Base-by-base conservation (phyloP, 257 asterid genomes). In the Ajuga chamaepitys region DNA sequence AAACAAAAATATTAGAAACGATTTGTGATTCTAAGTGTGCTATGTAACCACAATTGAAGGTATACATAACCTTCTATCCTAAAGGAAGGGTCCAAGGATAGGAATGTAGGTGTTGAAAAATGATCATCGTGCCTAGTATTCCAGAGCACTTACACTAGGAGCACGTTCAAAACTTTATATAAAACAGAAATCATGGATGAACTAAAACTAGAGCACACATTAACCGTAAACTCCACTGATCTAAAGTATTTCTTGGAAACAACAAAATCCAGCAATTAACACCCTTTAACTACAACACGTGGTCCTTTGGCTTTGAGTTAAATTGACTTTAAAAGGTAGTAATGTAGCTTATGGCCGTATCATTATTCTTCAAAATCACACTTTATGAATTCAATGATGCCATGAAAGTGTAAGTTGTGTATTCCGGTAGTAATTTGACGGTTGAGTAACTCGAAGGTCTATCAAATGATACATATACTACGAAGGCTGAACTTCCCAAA, bases 11-110 rank as follows among this genome's bases (percentile, higher is more conserved):
- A n/a, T 53, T 9, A 22, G 25, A 59, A 62, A 70, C 20, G 45
- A 16, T 61, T 67, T 55, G 34, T 44, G 64, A 64, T 68, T 51
- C 38, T 26, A 34, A 38, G 13, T 34, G 35, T 63, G 9, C 54
- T 22, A 28, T 46, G 25, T 22, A 9, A 32, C 30, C 17, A n/a
- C 20, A 52, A 55, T 52, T 16, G 57, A 58, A 53, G 44, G 26
- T 26, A 18, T 40, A 52, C 32, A 66, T 9, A 7, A 66, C 21
- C 44, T 37, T 12, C 38, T 20, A 26, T 34, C 52, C 38, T 20
- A 58, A 26, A 21, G 10, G 35, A 1, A 62, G 35, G n/a, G n/a
- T n/a, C n/a, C n/a, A n/a, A n/a, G n/a, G n/a, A n/a, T n/a, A n/a
- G n/a, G n/a, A n/a, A n/a, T n/a, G n/a, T n/a, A n/a, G n/a, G n/a